Base-by-base conservation (phyloP, 129 eudicot genomes). In the Escallonia herrerae region DNA sequence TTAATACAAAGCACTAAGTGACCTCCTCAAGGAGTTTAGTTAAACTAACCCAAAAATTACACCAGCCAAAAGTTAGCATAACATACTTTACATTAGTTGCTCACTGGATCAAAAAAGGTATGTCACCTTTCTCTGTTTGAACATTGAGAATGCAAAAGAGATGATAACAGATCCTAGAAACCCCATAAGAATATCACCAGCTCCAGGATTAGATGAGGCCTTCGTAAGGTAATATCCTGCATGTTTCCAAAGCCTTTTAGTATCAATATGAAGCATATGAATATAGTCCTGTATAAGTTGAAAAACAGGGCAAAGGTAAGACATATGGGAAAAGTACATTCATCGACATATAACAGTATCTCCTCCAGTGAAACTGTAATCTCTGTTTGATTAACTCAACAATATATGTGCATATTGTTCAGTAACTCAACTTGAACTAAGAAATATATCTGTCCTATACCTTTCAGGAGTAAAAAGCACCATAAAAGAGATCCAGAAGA, bases 121-220 rank as follows among this genome's bases (percentile, higher is more conserved):
- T 22, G 33, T 22, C 33, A 22, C 97, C 96, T 87, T 91, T 78
- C 95, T 83, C 76, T 91, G 97, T 80, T 85, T 90, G 80, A 91
- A 91, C 97, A 91, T 91, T 55, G 97, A 91, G 84, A 91, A 94
- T 77, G 99, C 87, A 72, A 94, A 94, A 1, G 99, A 94, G 63
- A 94, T 80, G 63, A 94, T 89, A 67, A 94, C 99, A 3, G 99
- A 89, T 76, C 99, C 99, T 57, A 94, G 62, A 79, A 94, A 94
- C 57, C 97, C 99, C 97, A 94, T 89, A 54, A 94, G 76, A 75
- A 94, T 89, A 70, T 94, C 99, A 80, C 99, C 99, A 48, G 99
- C 99, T 61, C 99, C 99, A 60, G 99, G 97, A 68, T 94, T 71
- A 14, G 99, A 86, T 5, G 95, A 64, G 64, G 80, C 87, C 74